Evolutionary conservation across 2,329 filamentous ascomycete species (phyloP).

Genomic region (Pseudomassariella vexata): DNA sequence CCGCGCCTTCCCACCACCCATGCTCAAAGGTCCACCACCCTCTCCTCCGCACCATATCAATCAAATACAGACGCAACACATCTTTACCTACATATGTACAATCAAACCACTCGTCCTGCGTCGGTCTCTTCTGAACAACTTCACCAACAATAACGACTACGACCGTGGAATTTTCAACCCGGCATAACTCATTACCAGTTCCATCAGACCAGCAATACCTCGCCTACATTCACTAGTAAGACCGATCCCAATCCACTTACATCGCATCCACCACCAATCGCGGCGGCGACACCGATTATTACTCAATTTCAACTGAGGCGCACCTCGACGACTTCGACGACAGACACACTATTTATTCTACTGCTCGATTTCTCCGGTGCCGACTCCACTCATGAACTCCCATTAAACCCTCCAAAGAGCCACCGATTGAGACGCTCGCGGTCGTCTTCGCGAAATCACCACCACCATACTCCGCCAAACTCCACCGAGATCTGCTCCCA

Average conservation of each 20-base stretch:
- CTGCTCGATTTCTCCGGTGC: background rate
- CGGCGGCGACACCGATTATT: background rate
- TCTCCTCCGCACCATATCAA: slow-evolving; percentile 9
- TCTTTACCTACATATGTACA: slow-evolving; percentile 20
- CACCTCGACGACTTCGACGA: background rate
- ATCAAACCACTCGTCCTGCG: slow-evolving; percentile 22
- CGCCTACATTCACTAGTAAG: too few relatives aligned
- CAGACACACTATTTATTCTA: too few relatives aligned
- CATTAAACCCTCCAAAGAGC: slow-evolving; percentile 2
- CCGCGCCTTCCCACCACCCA: slow-evolving; percentile 3
- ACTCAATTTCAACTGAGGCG: background rate
- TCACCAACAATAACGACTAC: slow-evolving; percentile 3
- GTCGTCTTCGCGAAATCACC: slow-evolving; percentile 15
- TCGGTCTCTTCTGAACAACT: slow-evolving; percentile 14
- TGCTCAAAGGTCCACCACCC: slow-evolving; percentile 4
- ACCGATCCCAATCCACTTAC: background rate
- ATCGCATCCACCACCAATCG: background rate
- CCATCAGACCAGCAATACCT: too few relatives aligned
- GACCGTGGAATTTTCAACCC: background rate
- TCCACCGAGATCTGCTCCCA: slow-evolving; percentile 9
- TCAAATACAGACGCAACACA: slow-evolving; percentile 5
- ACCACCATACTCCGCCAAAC: slow-evolving; percentile 4
- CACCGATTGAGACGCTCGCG: slow-evolving; percentile 15
- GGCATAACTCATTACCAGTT: background rate
- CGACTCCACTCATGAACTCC: slow-evolving; percentile 2